These are phyloP conservation scores for Sporobolomyces roseus DNA, from an alignment of 768 basidiomycete genomes.

Conservation along the genomic window DNA sequence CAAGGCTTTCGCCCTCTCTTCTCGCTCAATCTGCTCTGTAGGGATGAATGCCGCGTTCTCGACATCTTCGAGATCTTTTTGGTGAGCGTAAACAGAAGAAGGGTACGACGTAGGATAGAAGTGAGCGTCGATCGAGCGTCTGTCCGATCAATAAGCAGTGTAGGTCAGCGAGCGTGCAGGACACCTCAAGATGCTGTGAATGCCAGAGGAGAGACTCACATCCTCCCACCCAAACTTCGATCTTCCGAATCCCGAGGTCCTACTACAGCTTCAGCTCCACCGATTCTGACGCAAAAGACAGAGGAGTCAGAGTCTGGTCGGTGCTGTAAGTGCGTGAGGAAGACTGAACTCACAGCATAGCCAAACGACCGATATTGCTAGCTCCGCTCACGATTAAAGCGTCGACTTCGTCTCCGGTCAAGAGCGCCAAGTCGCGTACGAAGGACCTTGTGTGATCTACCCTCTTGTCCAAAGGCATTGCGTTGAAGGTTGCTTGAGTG, in stretches of 20 bases:
- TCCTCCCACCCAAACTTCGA: slow-evolving; percentile 8
- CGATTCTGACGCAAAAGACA: slow-evolving; percentile 8
- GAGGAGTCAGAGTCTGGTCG: neutral
- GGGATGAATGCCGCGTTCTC: slow-evolving; percentile 26
- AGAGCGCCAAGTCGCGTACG: slow-evolving; percentile 23
- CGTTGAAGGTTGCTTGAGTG: slow-evolving; percentile 28
- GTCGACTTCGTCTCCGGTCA: slow-evolving; percentile 20
- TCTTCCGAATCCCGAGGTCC: neutral
- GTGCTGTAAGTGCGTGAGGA: neutral
- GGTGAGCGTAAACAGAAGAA: slow-evolving; percentile 8
- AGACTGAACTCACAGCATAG: slow-evolving; percentile 31
- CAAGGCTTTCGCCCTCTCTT: too few relatives aligned
- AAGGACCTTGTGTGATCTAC: slow-evolving; percentile 30
- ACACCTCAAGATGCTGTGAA: too few relatives aligned
- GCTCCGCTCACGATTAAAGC: slow-evolving; percentile 30
- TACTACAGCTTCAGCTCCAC: slow-evolving; percentile 18
- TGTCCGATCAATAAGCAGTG: neutral
- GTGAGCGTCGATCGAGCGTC: slow-evolving; percentile 35
- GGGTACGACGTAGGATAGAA: slow-evolving; percentile 33
- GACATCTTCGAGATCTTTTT: slow-evolving; percentile 26
- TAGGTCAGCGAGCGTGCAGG: too few relatives aligned
- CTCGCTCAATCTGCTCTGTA: neutral
- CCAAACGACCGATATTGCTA: slow-evolving; percentile 35
- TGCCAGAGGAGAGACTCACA: slow-evolving; percentile 25
- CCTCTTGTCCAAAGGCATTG: slow-evolving; percentile 13